Evolutionary conservation across 192 early-diverging fungal genomes (phyloP).

Genomic region (Gonapodya sp.): DNA sequence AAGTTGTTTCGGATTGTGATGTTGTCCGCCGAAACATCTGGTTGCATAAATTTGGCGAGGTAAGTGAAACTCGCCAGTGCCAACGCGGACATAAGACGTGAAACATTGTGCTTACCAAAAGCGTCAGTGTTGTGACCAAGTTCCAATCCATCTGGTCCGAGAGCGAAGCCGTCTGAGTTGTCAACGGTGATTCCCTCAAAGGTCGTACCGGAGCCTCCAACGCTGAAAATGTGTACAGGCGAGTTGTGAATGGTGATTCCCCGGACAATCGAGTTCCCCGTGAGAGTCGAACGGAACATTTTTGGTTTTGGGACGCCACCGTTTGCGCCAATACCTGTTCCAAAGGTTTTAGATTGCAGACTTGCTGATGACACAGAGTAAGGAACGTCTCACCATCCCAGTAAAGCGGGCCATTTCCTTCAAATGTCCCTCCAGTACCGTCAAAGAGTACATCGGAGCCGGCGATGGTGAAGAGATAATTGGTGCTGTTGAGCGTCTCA

Average conservation of each 20-base stretch:
- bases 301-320: conserved; percentile 27
- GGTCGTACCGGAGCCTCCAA: conserved; percentile 22
- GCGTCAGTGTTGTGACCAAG: conserved; percentile 34
- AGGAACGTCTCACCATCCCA: conserved; percentile 20
- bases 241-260: conserved; percentile 21
- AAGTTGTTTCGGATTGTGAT: background rate
- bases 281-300: background rate
- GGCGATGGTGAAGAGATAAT: background rate
- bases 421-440: background rate
- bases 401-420: background rate
- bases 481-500: background rate
- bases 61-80: background rate
- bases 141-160: conserved; percentile 3
- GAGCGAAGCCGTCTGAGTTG: conserved; percentile 20
- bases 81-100: background rate
- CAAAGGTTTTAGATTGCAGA: conserved; percentile 30
- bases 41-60: background rate
- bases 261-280: conserved; percentile 21
- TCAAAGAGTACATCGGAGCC: background rate
- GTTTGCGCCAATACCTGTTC: conserved; percentile 34
- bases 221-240: conserved; percentile 30
- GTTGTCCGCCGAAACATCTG: background rate
- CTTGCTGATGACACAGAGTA: conserved; percentile 30
- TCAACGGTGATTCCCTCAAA: conserved; percentile 26
- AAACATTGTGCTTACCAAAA: conserved; percentile 16